Evolutionary conservation across 2,329 filamentous ascomycete genomes (phyloP).

Genomic region (Aspergillus terreus): DNA sequence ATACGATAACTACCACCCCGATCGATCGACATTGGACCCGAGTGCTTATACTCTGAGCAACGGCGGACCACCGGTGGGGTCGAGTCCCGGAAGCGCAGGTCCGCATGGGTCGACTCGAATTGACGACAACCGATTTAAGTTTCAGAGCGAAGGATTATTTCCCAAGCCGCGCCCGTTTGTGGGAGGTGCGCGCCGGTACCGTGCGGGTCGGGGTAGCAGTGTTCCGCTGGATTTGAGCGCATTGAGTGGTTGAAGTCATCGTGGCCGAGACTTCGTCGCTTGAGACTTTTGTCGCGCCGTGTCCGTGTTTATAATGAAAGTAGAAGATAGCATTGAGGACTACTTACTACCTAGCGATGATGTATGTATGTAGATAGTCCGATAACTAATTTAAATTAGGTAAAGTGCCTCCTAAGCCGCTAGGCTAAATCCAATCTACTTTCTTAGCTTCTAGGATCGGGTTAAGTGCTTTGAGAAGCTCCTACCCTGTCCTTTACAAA

Average conservation of each 20-base stretch:
- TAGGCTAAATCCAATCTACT: too few relatives aligned
- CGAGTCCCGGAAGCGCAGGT: conserved; percentile 22
- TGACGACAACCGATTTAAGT: conserved; percentile 79
- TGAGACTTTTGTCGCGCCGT: neutral
- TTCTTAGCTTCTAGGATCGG: too few relatives aligned
- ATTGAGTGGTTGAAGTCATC: conserved; percentile 25
- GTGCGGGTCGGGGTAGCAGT: conserved; percentile 88
- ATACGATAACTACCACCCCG: conserved; percentile 42
- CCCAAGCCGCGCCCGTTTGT: conserved; percentile 81
- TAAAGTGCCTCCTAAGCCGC: too few relatives aligned
- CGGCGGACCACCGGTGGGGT: conserved; percentile 41
- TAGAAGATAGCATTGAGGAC: too few relatives aligned
- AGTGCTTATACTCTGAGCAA: conserved; percentile 73
- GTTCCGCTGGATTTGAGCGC: conserved; percentile 77
- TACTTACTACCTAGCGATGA: too few relatives aligned
- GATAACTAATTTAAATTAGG: too few relatives aligned
- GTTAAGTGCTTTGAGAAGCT: too few relatives aligned
- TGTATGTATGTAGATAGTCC: too few relatives aligned
- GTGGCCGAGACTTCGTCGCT: neutral
- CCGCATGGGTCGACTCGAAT: conserved; percentile 50
- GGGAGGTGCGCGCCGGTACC: conserved; percentile 72
- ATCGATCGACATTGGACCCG: conserved; percentile 66
- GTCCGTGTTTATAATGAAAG: neutral
- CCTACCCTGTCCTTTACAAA: too few relatives aligned
- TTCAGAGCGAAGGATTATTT: conserved; percentile 74